These are phyloP conservation scores for Syzygium aqueum DNA, from an alignment of 345 rosid genomes.

Conservation along the genomic window DNA sequence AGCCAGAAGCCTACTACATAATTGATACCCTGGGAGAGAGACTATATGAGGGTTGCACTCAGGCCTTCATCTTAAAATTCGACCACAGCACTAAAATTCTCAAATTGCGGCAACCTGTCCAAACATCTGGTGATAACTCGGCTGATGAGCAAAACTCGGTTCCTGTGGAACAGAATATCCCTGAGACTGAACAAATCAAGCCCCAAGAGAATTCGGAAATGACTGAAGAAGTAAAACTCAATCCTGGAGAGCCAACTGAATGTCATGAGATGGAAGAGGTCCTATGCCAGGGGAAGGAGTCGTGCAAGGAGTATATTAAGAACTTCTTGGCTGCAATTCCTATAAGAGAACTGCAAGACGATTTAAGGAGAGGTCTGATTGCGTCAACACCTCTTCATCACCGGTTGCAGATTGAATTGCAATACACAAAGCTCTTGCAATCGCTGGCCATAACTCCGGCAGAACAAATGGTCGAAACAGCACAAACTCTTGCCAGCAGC, in stretches of 20 bases:
- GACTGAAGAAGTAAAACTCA: neutral
- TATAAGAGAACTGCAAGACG: constrained; percentile 73
- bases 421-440: constrained; percentile 35
- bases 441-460: constrained; percentile 9
- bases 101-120: constrained; percentile 20
- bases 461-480: constrained; percentile 1
- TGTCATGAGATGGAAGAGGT: constrained; percentile 30
- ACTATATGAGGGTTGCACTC: constrained; percentile 85
- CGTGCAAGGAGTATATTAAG: constrained; percentile 93
- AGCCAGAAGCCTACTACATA: constrained; percentile 76
- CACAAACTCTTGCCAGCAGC: neutral
- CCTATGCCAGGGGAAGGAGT: constrained; percentile 66
- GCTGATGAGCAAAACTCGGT: neutral
- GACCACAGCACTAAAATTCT: constrained; percentile 42
- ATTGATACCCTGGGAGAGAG: constrained; percentile 93
- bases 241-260: constrained; percentile 7
- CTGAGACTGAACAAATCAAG: constrained; percentile 7
- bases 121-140: constrained; percentile 15
- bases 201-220: constrained; percentile 12
- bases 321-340: constrained; percentile 95
- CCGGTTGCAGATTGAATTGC: constrained; percentile 82
- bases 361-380: constrained; percentile 72
- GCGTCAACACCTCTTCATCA: constrained; percentile 66
- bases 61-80: constrained; percentile 84
- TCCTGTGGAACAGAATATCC: constrained; percentile 17